Evolutionary conservation across 352 stramenopile genomes (phyloP), one percentile per base, ranked within the genome.

Genomic region (Globisporangium paroecandrum): DNA sequence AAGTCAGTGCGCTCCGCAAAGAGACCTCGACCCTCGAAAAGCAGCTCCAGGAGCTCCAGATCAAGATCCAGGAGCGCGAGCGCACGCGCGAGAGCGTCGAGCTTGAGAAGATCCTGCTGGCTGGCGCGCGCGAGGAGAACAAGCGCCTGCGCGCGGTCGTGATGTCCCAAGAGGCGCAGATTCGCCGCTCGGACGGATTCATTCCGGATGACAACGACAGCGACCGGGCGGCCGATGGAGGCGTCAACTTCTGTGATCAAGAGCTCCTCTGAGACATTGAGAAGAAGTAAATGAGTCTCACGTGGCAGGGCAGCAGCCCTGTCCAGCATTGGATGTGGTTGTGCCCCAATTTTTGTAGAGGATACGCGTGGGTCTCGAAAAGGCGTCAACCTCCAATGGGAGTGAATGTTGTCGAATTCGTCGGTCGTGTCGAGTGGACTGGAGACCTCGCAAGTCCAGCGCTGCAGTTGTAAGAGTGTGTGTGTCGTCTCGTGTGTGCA

Each of bases 1-100:
- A 89, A 62, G 78, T 85, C 29, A 73, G 75, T 32, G 69, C 76
- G 25, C 75, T 89, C 10, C 75, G 80, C 1, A 41, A 70, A 4
- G 70, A 85, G 59, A 72, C 71, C 2, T 63, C 72, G 38, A 47
- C 69, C 18, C 77, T 89, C 20, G 75, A 86, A 43, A 71, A 58
- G 32, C 69, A 75, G 47, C 69, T 89, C 1, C 73, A 64, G 25
- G 61, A 70, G 36, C 62, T 89, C n/a, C 78, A 64, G 41, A 34
- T 57, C 9, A 64, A 67, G 41, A 49, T 69, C 41, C 61, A 66
- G 34, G 36, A 62, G 18, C 69, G 64, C 3, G 55, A 51, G 13
- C 32, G 62, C 22, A 75, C 58, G 34, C 68, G 70, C 27, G 62
- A 80, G 38, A 60, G 68, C 4, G 75, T 49, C 20, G 68, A 62